Percentiles rank a stretch among this genome's conserved stretches.
phyloP scores from a whole-genome alignment of 1,139 yeast species.

The Arxiozyma telluris region DNA sequence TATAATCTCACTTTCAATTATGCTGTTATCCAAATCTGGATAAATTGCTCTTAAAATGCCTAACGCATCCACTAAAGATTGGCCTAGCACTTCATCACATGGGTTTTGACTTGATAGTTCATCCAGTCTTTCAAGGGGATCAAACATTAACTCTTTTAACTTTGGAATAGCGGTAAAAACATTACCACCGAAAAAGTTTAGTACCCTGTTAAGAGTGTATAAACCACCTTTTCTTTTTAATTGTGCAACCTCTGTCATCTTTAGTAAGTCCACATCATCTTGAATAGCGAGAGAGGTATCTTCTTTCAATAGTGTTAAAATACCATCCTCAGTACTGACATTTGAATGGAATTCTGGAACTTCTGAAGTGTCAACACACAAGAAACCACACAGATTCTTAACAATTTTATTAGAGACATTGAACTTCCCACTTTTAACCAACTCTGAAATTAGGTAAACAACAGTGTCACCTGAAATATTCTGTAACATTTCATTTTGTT shows the following conservation, averaged over 20 bases:
- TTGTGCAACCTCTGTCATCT: slow-evolving; percentile 61
- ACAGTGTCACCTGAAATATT: slow-evolving; percentile 62
- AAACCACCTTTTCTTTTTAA: slow-evolving; percentile 80
- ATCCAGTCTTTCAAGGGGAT: slow-evolving; percentile 42
- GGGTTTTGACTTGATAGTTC: slow-evolving; percentile 31
- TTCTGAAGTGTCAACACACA: slow-evolving; percentile 92
- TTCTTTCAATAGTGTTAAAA: slow-evolving; percentile 73
- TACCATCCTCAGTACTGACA: slow-evolving; percentile 44
- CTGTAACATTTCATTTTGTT: slow-evolving; percentile 60
- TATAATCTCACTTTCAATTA: slow-evolving; percentile 42
- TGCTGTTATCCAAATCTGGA: slow-evolving; percentile 46
- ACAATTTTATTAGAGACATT: slow-evolving; percentile 82
- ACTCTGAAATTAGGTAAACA: slow-evolving; percentile 50
- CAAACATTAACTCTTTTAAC: slow-evolving; percentile 57
- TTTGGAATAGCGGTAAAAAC: slow-evolving; percentile 61
- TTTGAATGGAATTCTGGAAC: slow-evolving; percentile 87
- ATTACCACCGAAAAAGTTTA: slow-evolving; percentile 42
- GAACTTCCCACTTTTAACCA: slow-evolving; percentile 48
- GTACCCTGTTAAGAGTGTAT: slow-evolving; percentile 52
- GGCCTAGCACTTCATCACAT: slow-evolving; percentile 50
- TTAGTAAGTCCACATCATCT: slow-evolving; percentile 55
- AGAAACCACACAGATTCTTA: slow-evolving; percentile 82
- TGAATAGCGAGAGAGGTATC: slow-evolving; percentile 63
- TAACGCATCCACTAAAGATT: slow-evolving; percentile 74
- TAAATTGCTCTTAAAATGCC: slow-evolving; percentile 73